These are phyloP conservation scores for Ustulina deusta DNA, from an alignment of 2,329 filamentous ascomycete genomes.

Conservation along the genomic window DNA sequence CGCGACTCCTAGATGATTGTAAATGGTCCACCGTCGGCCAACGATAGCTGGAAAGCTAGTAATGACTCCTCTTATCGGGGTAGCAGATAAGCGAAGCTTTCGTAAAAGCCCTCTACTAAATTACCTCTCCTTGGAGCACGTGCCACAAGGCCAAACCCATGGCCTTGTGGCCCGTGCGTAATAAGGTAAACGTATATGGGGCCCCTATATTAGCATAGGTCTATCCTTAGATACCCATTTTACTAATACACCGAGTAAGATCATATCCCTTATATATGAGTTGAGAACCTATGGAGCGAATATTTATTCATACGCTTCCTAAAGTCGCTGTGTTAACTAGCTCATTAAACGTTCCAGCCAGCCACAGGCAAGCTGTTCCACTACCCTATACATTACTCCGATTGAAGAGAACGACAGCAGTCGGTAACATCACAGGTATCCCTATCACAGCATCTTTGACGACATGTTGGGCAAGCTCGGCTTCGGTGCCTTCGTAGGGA, in stretches of 20 bases:
- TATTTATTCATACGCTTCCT: slow-evolving; percentile 1
- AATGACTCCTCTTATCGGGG: neutral
- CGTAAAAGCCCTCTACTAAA: neutral
- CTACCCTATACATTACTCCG: slow-evolving; percentile 3
- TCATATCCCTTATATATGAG: slow-evolving; percentile 5
- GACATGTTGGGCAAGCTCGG: no score
- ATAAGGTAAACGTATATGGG: slow-evolving; percentile 5
- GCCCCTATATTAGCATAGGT: slow-evolving; percentile 2
- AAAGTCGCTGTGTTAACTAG: no score
- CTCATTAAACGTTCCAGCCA: slow-evolving; percentile 2
- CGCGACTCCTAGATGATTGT: no score
- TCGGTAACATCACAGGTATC: no score
- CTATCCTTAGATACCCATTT: slow-evolving; percentile 1
- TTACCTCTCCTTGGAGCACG: neutral
- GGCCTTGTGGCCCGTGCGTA: neutral
- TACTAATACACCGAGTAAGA: slow-evolving; percentile 4
- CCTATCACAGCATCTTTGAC: no score
- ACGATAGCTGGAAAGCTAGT: neutral
- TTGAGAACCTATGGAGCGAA: neutral
- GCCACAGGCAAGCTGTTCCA: no score
- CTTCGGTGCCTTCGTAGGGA: no score
- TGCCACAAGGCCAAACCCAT: neutral
- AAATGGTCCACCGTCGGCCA: no score
- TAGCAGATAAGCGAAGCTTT: slow-evolving; percentile 1
- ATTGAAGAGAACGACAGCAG: neutral